Conservation (phyloP, 2,329 filamentous ascomycete genomes). For the Akanthomyces dipterigenus region DNA sequence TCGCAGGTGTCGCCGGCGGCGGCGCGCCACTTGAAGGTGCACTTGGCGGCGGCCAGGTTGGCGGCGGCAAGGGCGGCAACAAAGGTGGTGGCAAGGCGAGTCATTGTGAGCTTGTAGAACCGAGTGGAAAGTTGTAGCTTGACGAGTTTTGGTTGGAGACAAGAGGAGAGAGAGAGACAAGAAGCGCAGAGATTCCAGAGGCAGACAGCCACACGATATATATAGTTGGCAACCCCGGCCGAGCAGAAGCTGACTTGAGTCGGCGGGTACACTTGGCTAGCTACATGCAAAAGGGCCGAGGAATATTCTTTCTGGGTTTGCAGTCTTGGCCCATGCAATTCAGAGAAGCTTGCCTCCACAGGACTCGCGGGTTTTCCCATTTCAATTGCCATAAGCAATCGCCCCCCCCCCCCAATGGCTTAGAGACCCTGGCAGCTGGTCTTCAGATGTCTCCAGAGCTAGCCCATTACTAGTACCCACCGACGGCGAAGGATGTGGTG, state of each 20-base stretch:
- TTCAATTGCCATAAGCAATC: background rate
- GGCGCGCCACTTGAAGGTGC: slow-evolving; percentile 11
- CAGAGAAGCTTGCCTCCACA: background rate
- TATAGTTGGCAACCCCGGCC: background rate
- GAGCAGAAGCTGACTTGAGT: background rate
- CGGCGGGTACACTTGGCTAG: background rate
- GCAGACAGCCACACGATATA: background rate
- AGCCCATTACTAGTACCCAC: background rate
- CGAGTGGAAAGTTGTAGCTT: background rate
- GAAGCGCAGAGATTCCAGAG: too few species aligned
- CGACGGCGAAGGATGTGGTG: background rate
- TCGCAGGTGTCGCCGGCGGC: slow-evolving; percentile 21
- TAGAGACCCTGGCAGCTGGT: background rate
- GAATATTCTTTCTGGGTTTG: background rate
- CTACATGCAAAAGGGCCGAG: background rate
- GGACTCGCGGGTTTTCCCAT: background rate
- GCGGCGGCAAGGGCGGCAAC: slow-evolving; percentile 8
- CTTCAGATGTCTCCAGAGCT: background rate
- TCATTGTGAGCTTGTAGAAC: background rate
- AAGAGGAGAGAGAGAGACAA: background rate
- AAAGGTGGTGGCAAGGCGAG: slow-evolving; percentile 1
- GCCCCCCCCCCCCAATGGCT: background rate
- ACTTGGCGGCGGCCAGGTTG: slow-evolving; percentile 8
- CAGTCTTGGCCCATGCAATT: background rate
- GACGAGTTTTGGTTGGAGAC: background rate